Conservation (phyloP, 768 basidiomycete genomes). For the Psilocybe azurescens region DNA sequence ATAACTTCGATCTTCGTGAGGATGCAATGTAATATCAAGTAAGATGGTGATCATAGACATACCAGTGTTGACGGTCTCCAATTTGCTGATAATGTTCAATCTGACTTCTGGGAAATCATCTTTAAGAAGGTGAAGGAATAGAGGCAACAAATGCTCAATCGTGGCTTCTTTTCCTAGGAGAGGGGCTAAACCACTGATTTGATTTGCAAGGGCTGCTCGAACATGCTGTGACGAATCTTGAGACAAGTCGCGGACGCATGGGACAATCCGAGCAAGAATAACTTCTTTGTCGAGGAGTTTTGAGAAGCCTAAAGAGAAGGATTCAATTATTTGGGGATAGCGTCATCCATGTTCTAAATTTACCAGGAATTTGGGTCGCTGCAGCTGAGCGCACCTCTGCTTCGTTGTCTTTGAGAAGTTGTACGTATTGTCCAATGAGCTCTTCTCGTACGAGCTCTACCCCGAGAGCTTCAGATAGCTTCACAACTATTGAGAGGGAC, state of each 20-base stretch:
- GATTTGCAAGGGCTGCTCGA: slow-evolving; percentile 92
- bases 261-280: slow-evolving; percentile 90
- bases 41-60: slow-evolving; percentile 29
- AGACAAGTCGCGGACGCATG: slow-evolving; percentile 93
- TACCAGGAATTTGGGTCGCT: slow-evolving; percentile 96
- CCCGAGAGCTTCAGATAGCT: slow-evolving; percentile 94
- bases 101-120: slow-evolving; percentile 99
- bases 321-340: slow-evolving; percentile 9
- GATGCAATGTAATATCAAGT: slow-evolving; percentile 13
- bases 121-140: slow-evolving; percentile 96
- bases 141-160: slow-evolving; percentile 93
- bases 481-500: slow-evolving; percentile 10
- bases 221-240: slow-evolving; percentile 97
- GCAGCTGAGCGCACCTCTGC: slow-evolving; percentile 98
- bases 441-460: slow-evolving; percentile 92
- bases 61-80: slow-evolving; percentile 95
- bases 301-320: slow-evolving; percentile 74
- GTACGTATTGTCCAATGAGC: slow-evolving; percentile 90
- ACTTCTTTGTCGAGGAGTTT: slow-evolving; percentile 93
- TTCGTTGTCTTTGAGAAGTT: slow-evolving; percentile 96
- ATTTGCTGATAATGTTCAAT: slow-evolving; percentile 97
- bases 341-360: slow-evolving; percentile 21
- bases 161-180: slow-evolving; percentile 92
- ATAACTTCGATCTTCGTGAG: slow-evolving; percentile 67
- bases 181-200: slow-evolving; percentile 96